Evolutionary conservation across 108 stramenopile species (phyloP).

Genomic region (Pseudonitzschia multistriata): DNA sequence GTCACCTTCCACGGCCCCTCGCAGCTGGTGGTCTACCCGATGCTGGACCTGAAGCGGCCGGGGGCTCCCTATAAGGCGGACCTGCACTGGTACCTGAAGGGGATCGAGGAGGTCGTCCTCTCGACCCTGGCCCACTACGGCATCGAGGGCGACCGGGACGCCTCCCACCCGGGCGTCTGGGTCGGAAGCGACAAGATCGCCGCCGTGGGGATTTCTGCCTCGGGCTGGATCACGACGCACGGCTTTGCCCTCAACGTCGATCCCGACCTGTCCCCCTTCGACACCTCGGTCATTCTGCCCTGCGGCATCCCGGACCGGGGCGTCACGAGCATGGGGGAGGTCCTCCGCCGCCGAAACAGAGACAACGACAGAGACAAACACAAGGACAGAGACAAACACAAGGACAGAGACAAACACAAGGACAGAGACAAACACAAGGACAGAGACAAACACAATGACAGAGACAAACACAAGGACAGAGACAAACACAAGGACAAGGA

Average conservation of each 20-base stretch:
- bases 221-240: conserved; percentile 97
- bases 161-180: conserved; percentile 78
- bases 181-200: conserved; percentile 86
- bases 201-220: conserved; percentile 87
- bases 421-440: too few relatives aligned
- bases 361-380: too few relatives aligned
- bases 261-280: conserved; percentile 77
- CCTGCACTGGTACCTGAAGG: conserved; percentile 94
- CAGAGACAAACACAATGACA: too few relatives aligned
- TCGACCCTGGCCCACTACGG: conserved; percentile 54
- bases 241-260: conserved; percentile 96
- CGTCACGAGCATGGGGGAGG: conserved; percentile 73
- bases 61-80: conserved; percentile 63
- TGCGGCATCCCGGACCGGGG: conserved; percentile 81
- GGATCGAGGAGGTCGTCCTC: conserved; percentile 92
- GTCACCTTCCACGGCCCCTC: conserved; percentile 98
- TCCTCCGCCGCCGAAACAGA: conserved; percentile 42
- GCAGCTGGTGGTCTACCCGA: conserved; percentile 94
- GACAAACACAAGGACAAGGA: too few relatives aligned
- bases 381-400: too few relatives aligned
- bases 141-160: conserved; percentile 63
- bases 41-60: conserved; percentile 80
- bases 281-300: conserved; percentile 68
- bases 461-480: too few relatives aligned
- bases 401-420: too few relatives aligned